A percentile compares a stretch with the other conserved stretches of the same genome.
Evolutionary conservation across 2,329 filamentous ascomycete genomes (phyloP).

Genomic region (Fusarium sororula): DNA sequence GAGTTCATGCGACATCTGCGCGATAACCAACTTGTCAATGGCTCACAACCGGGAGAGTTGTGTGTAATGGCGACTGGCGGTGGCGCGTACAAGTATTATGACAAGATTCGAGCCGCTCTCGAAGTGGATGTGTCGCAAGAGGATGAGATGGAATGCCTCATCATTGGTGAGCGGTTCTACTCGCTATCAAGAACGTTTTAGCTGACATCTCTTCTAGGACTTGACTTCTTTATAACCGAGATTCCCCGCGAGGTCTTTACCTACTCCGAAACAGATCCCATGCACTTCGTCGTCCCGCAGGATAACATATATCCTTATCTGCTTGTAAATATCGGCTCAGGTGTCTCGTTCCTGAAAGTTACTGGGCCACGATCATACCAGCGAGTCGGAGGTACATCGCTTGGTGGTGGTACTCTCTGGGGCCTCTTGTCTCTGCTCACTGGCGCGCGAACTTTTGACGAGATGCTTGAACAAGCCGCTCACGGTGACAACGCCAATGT

Average conservation of each 20-base stretch:
- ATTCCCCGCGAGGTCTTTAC: constrained; percentile 98
- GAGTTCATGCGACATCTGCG: constrained; percentile 90
- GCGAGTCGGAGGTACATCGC: constrained; percentile 92
- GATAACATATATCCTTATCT: constrained; percentile 93
- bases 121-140: constrained; percentile 90
- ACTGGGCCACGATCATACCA: constrained; percentile 86
- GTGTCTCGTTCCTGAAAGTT: constrained; percentile 97
- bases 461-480: constrained; percentile 94
- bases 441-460: constrained; percentile 94
- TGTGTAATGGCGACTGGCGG: constrained; percentile 97
- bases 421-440: constrained; percentile 91
- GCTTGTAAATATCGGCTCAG: constrained; percentile 97
- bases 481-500: constrained; percentile 91
- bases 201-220: constrained; percentile 60
- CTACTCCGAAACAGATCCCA: constrained; percentile 89
- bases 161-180: constrained; percentile 74
- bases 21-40: constrained; percentile 82
- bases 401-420: constrained; percentile 98
- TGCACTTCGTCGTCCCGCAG: constrained; percentile 85
- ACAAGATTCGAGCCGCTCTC: constrained; percentile 83
- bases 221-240: constrained; percentile 99
- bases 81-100: constrained; percentile 96
- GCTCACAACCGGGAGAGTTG: constrained; percentile 74
- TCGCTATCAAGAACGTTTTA: neutral
- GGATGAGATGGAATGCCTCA: constrained; percentile 99